These are phyloP conservation scores for Canna indica DNA, from an alignment of 176 grass and related monocot genomes.

Conservation along the genomic window DNA sequence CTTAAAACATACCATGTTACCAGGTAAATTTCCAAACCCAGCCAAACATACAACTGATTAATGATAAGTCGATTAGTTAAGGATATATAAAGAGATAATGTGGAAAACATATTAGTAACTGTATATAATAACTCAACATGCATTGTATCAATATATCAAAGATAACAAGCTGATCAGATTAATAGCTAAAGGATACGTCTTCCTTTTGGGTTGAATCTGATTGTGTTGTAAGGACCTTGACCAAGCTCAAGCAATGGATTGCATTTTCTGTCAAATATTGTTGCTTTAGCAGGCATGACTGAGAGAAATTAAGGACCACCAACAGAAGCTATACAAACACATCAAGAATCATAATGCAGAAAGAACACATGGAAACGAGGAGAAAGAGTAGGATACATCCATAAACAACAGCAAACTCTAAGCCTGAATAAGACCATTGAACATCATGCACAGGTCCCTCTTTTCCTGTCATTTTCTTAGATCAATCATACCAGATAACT, in stretches of 20 bases:
- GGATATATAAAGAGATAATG: constrained; percentile 12
- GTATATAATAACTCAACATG: background rate
- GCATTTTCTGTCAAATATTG: constrained; percentile 86
- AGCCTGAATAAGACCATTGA: constrained; percentile 70
- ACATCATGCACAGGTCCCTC: constrained; percentile 70
- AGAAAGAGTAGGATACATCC: constrained; percentile 55
- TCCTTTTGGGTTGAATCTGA: constrained; percentile 95
- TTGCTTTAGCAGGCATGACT: constrained; percentile 89
- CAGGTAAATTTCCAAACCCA: constrained; percentile 95
- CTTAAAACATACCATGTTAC: constrained; percentile 66
- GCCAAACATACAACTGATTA: constrained; percentile 76
- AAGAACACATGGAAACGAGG: constrained; percentile 15
- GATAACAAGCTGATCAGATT: constrained; percentile 10
- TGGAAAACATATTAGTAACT: background rate
- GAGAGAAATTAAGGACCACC: constrained; percentile 34
- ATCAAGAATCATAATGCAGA: background rate
- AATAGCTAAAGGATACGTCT: constrained; percentile 61
- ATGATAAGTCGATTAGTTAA: constrained; percentile 31
- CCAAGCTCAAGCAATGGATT: constrained; percentile 84
- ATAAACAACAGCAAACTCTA: constrained; percentile 86
- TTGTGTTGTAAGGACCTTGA: constrained; percentile 86
- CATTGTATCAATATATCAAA: background rate
- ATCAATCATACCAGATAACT: background rate
- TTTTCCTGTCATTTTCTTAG: constrained; percentile 20
- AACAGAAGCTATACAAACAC: background rate